Conservation (phyloP, 225 moss, liverwort and hornwort genomes). For the Lunularia cruciata region DNA sequence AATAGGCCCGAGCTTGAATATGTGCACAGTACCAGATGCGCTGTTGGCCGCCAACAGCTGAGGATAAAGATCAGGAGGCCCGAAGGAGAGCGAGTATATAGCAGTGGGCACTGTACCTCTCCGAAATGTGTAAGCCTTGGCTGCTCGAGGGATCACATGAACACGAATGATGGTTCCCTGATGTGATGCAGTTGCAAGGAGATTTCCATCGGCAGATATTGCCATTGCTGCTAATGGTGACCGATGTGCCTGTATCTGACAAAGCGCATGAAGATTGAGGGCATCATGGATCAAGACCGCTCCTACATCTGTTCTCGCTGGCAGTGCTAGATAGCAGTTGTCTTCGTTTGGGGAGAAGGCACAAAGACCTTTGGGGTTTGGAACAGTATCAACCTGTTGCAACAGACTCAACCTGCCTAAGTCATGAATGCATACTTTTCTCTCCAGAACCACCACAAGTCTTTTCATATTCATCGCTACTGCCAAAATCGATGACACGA, state of each 20-base stretch:
- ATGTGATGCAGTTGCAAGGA: conserved; percentile 89
- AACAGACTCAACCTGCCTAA: conserved; percentile 61
- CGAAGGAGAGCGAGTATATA: conserved; percentile 91
- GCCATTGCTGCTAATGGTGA: conserved; percentile 89
- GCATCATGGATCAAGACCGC: conserved; percentile 85
- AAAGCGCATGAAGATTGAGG: conserved; percentile 85
- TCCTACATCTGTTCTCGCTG: conserved; percentile 75
- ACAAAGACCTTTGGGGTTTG: conserved; percentile 81
- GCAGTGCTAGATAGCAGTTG: conserved; percentile 86
- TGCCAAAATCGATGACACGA: conserved; percentile 85
- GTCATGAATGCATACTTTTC: conserved; percentile 85
- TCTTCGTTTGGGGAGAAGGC: conserved; percentile 87
- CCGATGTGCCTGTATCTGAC: conserved; percentile 92
- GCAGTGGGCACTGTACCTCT: conserved; percentile 78
- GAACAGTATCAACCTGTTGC: conserved; percentile 76
- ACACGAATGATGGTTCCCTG: conserved; percentile 98
- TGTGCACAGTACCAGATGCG: conserved; percentile 93
- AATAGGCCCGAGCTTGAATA: conserved; percentile 76
- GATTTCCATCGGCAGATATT: conserved; percentile 80
- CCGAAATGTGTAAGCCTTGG: conserved; percentile 85
- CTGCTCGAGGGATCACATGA: conserved; percentile 84
- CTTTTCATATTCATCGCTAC: conserved; percentile 89
- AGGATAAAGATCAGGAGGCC: conserved; percentile 72
- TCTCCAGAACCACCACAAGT: conserved; percentile 87
- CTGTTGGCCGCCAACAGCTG: conserved; percentile 88